Base-by-base conservation (phyloP, 176 grass and related monocot genomes). In the Pharus latifolius region DNA sequence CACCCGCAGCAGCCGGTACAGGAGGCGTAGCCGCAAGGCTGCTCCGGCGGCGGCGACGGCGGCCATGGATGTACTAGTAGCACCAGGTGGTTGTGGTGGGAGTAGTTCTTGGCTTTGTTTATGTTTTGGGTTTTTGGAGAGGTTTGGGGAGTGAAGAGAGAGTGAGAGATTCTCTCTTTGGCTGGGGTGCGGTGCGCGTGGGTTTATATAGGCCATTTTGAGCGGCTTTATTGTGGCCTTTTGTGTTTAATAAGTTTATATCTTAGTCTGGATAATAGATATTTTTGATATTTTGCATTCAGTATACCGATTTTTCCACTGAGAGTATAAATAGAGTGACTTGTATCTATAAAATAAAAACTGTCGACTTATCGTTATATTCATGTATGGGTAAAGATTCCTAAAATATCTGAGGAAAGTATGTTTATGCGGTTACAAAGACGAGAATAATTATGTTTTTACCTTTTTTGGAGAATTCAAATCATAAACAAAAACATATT, bases 1-100 rank as follows among this genome's bases (percentile, higher is more conserved):
- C 1, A 78, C 75, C 15, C 96, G 84, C 27, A 99, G 82, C 69
- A 83, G 86, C 60, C 91, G 76, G 69, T 72, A 92, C 62, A 92
- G 82, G 33, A 84, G 74, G 10, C 75, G 85, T 27, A 92, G 49
- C 7, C 83, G 64, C 65, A 86, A 15, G 56, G 83, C 77, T 49
- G 83, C 70, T 75, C 77, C 83, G 57, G 57, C 70, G 2, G 27
- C 75, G 6, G 60, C 83, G 72, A 81, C 80, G 56, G 42, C 65
- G 18, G 42, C 45, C 50, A 42, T 66, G 27, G 34, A 34, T 3
- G 34, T 33, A 14, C 26, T 19, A 37, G 16, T 18, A 27, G 12
- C 25, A 74, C 70, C 35, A 43, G 37, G 45, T 25, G 18, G 34
- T n/a, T 33, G 5, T 14, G 35, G 37, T 14, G 27, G 27, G 9